Evolutionary conservation across 2,329 filamentous ascomycete species (phyloP).

Genomic region (Cordyceps sp.): DNA sequence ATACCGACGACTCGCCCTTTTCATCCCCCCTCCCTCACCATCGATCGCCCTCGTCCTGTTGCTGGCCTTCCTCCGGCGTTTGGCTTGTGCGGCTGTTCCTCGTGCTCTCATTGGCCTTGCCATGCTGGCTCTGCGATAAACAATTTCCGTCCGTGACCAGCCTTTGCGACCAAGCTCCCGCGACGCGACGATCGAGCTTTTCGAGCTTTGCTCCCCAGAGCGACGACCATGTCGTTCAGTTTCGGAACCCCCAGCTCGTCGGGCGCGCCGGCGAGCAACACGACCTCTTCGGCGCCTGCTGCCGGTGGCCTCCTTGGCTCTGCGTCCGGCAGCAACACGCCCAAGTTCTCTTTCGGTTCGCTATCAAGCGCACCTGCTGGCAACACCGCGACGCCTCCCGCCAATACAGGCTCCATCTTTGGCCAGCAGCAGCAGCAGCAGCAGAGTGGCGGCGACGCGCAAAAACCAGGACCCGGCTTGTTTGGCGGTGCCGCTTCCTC

Average conservation of each 20-base stretch:
- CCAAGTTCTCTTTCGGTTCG: constrained; percentile 25
- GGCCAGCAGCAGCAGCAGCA: constrained; percentile 14
- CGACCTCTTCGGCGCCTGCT: constrained; percentile 21
- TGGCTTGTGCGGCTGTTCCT: too few species aligned
- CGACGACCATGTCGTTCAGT: constrained; percentile 20
- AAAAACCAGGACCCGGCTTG: constrained; percentile 13
- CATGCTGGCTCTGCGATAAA: constrained; percentile 3
- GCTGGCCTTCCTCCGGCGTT: too few species aligned
- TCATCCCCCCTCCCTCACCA: too few species aligned
- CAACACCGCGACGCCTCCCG: constrained; percentile 12
- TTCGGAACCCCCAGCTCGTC: constrained; percentile 19
- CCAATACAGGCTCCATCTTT: constrained; percentile 13
- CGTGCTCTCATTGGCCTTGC: neutral
- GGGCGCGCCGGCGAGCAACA: constrained; percentile 13
- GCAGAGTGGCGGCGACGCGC: constrained; percentile 7
- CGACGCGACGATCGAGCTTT: neutral
- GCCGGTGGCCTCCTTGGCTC: constrained; percentile 23
- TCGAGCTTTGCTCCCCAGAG: neutral
- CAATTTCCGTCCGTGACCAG: neutral
- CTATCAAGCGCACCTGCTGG: constrained; percentile 8
- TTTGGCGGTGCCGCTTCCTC: constrained; percentile 11
- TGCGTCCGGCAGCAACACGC: constrained; percentile 9
- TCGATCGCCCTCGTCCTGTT: too few species aligned
- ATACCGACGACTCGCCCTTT: too few species aligned
- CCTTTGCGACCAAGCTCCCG: too few species aligned